These are phyloP conservation scores for Herpotrichia juniperi DNA, from an alignment of 2,329 filamentous ascomycete genomes.

Conservation along the genomic window DNA sequence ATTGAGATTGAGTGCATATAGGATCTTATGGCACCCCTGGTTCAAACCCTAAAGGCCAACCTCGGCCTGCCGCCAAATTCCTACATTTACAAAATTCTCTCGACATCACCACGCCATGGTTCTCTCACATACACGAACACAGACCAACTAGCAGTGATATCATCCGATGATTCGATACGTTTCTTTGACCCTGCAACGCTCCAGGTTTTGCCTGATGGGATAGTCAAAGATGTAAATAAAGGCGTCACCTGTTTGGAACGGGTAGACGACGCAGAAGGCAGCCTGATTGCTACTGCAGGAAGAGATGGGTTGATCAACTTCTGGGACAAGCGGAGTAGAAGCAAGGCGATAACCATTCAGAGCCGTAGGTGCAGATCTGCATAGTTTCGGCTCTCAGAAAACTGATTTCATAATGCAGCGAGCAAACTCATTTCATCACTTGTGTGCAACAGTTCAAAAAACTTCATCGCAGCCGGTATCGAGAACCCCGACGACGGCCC, in stretches of 20 bases:
- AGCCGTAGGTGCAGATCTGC: slow-evolving; percentile 34
- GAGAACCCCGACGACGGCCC: slow-evolving; percentile 65
- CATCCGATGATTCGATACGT: slow-evolving; percentile 73
- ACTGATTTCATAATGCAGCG: slow-evolving; percentile 41
- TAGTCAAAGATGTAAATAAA: slow-evolving; percentile 60
- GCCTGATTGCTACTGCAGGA: slow-evolving; percentile 71
- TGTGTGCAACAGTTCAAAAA: slow-evolving; percentile 62
- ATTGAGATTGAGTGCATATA: background rate
- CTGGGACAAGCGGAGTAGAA: slow-evolving; percentile 67
- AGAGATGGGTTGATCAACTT: slow-evolving; percentile 71
- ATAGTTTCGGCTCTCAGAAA: slow-evolving; percentile 21
- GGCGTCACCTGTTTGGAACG: slow-evolving; percentile 69
- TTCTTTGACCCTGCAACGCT: slow-evolving; percentile 68
- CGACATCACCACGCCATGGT: slow-evolving; percentile 37
- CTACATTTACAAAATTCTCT: slow-evolving; percentile 47
- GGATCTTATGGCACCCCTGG: slow-evolving; percentile 24
- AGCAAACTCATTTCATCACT: slow-evolving; percentile 67
- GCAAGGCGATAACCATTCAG: slow-evolving; percentile 50
- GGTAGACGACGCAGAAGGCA: slow-evolving; percentile 57
- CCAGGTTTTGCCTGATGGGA: slow-evolving; percentile 56
- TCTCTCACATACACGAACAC: slow-evolving; percentile 36
- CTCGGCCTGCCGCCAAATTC: slow-evolving; percentile 39
- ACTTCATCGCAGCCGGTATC: slow-evolving; percentile 73
- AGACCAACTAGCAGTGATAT: slow-evolving; percentile 63
- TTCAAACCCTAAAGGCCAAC: slow-evolving; percentile 23